Conservation (phyloP, 2,329 filamentous ascomycete species). For the Fusarium verticillioides region DNA sequence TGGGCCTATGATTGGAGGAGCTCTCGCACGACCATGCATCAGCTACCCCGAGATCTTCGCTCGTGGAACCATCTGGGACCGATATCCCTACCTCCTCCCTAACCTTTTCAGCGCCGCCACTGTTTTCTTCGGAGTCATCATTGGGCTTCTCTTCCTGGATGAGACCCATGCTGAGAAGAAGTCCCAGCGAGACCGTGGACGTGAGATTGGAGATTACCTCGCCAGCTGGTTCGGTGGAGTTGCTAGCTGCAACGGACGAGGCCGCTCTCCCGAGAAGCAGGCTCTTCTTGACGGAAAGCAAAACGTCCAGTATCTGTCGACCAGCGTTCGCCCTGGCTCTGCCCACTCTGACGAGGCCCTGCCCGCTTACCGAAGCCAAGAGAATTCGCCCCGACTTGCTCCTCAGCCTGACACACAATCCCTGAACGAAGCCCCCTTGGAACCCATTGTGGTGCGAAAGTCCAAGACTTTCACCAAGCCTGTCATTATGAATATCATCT, state of each 20-base stretch:
- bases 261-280: conserved; percentile 65
- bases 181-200: conserved; percentile 77
- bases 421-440: conserved; percentile 20
- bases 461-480: conserved; percentile 81
- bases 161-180: conserved; percentile 92
- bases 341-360: conserved; percentile 60
- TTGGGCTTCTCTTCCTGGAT: conserved; percentile 89
- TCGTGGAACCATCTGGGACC: conserved; percentile 81
- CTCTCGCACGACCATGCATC: conserved; percentile 85
- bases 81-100: conserved; percentile 89
- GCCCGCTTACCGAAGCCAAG: conserved; percentile 74
- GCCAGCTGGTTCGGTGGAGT: conserved; percentile 54
- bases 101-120: conserved; percentile 91
- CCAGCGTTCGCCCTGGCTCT: conserved; percentile 10
- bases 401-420: conserved; percentile 45
- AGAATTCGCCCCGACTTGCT: conserved; percentile 62
- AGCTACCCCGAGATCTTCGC: conserved; percentile 82
- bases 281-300: conserved; percentile 72
- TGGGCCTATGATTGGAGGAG: conserved; percentile 90
- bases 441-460: conserved; percentile 32
- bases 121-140: conserved; percentile 77
- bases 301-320: conserved; percentile 68
- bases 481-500: conserved; percentile 86
- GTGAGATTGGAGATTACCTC: conserved; percentile 81
- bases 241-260: conserved; percentile 49